Percentiles rank a stretch among this genome's conserved stretches.
Evolutionary conservation across 352 stramenopile genomes (phyloP).

Genomic region (Phytopythium chamaehyphon): DNA sequence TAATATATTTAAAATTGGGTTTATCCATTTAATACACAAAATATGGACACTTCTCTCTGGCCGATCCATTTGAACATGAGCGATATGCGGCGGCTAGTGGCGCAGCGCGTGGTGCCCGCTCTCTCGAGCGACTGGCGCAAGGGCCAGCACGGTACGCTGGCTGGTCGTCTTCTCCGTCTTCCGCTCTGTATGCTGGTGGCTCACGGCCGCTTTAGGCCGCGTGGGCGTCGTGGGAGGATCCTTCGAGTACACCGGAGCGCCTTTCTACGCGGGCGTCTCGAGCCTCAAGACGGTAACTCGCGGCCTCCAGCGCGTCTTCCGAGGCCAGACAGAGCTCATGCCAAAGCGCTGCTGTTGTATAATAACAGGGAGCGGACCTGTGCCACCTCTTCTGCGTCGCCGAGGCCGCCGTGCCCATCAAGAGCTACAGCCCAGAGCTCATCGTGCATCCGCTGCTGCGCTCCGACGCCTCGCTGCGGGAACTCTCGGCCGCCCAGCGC

Average conservation of each 20-base stretch:
- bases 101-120: conserved; percentile 52
- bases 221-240: conserved; percentile 95
- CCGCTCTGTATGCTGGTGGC: neutral
- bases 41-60: too few relatives aligned
- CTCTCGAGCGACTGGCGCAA: conserved; percentile 65
- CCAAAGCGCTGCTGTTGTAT: neutral
- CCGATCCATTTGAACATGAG: neutral
- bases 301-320: neutral
- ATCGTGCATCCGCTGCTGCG: conserved; percentile 90
- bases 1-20: too few relatives aligned
- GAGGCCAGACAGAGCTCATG: neutral
- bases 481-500: conserved; percentile 6
- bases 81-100: conserved; percentile 23
- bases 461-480: conserved; percentile 36
- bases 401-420: conserved; percentile 94
- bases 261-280: conserved; percentile 95
- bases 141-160: conserved; percentile 58
- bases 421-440: conserved; percentile 96
- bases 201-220: conserved; percentile 35
- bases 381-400: conserved; percentile 94
- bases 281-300: conserved; percentile 80
- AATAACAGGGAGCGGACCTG: conserved; percentile 89
- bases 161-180: neutral
- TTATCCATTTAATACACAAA: too few relatives aligned
- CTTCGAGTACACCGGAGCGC: conserved; percentile 96